Conservation (phyloP, 805 yeast species). For the Saccharomyces paradoxus region DNA sequence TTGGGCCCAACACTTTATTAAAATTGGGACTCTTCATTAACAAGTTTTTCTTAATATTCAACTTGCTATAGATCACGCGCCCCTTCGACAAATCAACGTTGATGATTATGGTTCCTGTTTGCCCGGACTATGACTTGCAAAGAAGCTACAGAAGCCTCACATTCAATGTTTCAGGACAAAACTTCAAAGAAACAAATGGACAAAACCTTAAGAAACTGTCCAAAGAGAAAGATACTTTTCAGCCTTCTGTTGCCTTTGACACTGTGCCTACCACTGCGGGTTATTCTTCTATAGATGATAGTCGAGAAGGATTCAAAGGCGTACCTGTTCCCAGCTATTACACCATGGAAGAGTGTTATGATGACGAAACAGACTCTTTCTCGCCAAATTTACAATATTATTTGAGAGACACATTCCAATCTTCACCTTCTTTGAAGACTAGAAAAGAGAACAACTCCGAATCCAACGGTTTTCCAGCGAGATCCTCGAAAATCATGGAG, state of each 20-base stretch:
- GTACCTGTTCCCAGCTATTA: conserved; percentile 9
- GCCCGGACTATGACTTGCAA: not conserved
- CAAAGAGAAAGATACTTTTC: conserved; percentile 2
- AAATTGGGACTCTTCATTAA: not conserved
- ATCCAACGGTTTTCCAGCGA: not conserved
- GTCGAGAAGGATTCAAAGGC: conserved; percentile 15
- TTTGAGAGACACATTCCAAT: conserved; percentile 4
- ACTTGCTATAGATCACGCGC: not conserved
- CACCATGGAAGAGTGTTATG: conserved; percentile 20
- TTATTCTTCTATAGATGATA: conserved; percentile 11
- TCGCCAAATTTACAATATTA: conserved; percentile 5
- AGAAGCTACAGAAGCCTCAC: not conserved
- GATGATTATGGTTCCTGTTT: not conserved
- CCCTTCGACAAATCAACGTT: not conserved
- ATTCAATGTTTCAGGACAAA: not conserved
- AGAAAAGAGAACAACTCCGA: not conserved
- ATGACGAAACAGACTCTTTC: conserved; percentile 11
- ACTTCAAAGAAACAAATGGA: not conserved
- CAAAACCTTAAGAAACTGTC: not conserved
- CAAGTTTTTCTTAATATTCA: not conserved
- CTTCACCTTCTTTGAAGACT: not conserved
- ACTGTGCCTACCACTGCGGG: conserved; percentile 27
- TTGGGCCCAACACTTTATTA: not conserved
- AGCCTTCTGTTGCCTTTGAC: conserved; percentile 28
- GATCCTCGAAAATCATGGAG: not conserved